Evolutionary conservation across 129 eudicot species (phyloP).

Genomic region (Flaveria ramosissima): DNA sequence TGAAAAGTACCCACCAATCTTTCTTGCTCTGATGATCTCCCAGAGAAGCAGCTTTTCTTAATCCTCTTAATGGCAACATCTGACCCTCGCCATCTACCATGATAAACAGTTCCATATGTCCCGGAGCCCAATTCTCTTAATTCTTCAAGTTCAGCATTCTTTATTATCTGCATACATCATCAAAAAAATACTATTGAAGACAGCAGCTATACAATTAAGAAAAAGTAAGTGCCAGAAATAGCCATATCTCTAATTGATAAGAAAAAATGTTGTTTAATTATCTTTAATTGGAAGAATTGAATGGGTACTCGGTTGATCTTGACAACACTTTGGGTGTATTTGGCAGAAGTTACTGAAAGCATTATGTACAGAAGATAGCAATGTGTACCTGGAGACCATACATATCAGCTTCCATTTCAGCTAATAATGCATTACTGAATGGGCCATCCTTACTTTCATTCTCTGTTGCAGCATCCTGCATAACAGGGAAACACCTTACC

Average conservation of each 20-base stretch:
- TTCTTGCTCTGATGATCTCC: constrained; percentile 89
- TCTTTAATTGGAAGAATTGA: background rate
- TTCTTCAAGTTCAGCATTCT: constrained; percentile 93
- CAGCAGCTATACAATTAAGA: background rate
- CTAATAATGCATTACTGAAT: constrained; percentile 74
- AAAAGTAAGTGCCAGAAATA: constrained; percentile 15
- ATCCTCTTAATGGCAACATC: constrained; percentile 94
- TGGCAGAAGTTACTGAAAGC: constrained; percentile 23
- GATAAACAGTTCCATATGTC: constrained; percentile 90
- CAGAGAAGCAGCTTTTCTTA: constrained; percentile 81
- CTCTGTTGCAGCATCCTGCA: constrained; percentile 52
- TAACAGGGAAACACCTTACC: constrained; percentile 28
- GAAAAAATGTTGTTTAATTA: background rate
- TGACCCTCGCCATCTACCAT: constrained; percentile 95
- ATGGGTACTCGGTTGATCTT: constrained; percentile 4
- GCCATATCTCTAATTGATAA: background rate
- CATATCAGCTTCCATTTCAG: constrained; percentile 83
- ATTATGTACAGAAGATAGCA: constrained; percentile 2
- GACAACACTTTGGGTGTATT: background rate
- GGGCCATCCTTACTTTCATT: constrained; percentile 47
- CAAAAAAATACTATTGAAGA: constrained; percentile 12
- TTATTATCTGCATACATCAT: constrained; percentile 60
- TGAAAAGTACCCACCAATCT: constrained; percentile 65
- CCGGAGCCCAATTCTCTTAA: constrained; percentile 87
- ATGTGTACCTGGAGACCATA: constrained; percentile 77